phyloP scores from a whole-genome alignment of 768 basidiomycete species.

The Ramaria rubella region DNA sequence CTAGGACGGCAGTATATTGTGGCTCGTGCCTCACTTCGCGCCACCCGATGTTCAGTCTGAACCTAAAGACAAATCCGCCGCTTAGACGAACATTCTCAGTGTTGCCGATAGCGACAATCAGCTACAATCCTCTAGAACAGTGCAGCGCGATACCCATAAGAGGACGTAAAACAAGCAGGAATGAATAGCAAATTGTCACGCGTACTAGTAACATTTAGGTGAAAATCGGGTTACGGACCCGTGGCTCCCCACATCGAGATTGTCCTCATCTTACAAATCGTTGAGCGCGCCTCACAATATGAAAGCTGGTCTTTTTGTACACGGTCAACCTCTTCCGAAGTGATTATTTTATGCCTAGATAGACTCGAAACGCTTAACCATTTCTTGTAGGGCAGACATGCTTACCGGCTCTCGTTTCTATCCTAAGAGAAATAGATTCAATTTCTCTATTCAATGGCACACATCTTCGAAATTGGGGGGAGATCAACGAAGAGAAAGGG shows the following conservation, averaged over 20 bases:
- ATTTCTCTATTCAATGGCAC: conserved; percentile 39
- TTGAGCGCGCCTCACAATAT: conserved; percentile 30
- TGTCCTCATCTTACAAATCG: background rate
- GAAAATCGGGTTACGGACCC: conserved; percentile 32
- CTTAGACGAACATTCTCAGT: background rate
- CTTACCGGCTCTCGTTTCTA: conserved; percentile 32
- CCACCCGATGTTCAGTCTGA: background rate
- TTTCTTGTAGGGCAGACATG: conserved; percentile 25
- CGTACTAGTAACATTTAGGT: conserved; percentile 10
- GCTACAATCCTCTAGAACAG: background rate
- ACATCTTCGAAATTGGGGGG: conserved; percentile 28
- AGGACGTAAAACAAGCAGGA: conserved; percentile 7
- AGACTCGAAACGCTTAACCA: background rate
- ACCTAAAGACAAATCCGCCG: background rate
- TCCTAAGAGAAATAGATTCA: conserved; percentile 35
- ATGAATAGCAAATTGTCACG: conserved; percentile 13
- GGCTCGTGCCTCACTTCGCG: conserved; percentile 9
- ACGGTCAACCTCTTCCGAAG: conserved; percentile 35
- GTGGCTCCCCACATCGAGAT: background rate
- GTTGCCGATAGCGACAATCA: background rate
- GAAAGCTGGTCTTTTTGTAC: conserved; percentile 38
- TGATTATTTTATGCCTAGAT: conserved; percentile 11
- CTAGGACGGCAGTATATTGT: conserved; percentile 19
- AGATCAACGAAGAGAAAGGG: conserved; percentile 28
- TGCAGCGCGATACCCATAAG: background rate